These are phyloP conservation scores for Coccomyxa sp. DNA, from an alignment of 139 green algal genomes.

Conservation along the genomic window DNA sequence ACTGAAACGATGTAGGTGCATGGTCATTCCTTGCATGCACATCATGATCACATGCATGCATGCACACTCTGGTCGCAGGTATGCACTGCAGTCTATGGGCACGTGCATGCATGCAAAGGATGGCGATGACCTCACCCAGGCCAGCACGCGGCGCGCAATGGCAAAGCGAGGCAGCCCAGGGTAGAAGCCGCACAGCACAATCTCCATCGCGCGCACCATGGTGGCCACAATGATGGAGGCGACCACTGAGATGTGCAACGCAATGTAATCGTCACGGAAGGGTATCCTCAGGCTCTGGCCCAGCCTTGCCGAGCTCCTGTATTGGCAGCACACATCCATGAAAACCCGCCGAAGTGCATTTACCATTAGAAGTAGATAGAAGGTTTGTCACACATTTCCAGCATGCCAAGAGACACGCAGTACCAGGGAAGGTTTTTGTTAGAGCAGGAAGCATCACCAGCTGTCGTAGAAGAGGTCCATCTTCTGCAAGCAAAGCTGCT, in stretches of 20 bases:
- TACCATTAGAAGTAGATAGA: neutral
- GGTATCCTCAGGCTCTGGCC: constrained; percentile 1
- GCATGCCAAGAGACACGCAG: neutral
- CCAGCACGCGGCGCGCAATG: neutral
- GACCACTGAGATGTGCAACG: neutral
- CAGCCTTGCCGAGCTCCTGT: neutral
- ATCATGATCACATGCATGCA: too few species aligned
- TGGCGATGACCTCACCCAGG: neutral
- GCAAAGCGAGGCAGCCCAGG: neutral
- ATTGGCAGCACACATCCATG: neutral
- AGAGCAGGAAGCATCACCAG: neutral
- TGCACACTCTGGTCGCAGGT: too few species aligned
- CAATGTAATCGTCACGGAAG: neutral
- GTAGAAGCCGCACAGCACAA: neutral
- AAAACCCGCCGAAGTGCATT: neutral
- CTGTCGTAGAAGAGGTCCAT: neutral
- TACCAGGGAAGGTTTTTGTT: neutral
- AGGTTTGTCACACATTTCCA: neutral
- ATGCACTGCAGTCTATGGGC: too few species aligned
- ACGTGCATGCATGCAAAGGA: too few species aligned
- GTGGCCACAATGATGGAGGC: neutral
- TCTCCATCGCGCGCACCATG: neutral
- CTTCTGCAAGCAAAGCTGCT: constrained; percentile 6
- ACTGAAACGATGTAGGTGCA: too few species aligned
- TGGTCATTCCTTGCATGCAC: too few species aligned